Evolutionary conservation across 2,329 filamentous ascomycete genomes (phyloP), one percentile per base, ranked within the genome.

Genomic region (Colletotrichum euphorbiae): DNA sequence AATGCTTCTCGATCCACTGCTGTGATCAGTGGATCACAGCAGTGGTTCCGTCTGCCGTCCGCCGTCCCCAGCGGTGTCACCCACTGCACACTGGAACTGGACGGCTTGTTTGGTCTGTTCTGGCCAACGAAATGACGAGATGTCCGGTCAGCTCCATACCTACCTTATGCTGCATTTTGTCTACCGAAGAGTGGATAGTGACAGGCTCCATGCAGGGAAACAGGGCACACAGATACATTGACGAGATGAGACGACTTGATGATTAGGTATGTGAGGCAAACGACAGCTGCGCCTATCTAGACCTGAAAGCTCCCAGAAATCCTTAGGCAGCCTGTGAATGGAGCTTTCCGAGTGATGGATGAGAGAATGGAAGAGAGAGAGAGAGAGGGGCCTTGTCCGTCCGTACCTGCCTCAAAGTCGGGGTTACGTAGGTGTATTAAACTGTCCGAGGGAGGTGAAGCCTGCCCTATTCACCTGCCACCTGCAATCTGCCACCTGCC

Each of bases 111-210:
- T 28, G 19, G 15, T 28, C 48, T 38, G 36, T 12, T 40, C 28
- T 45, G 64, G 38, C 64, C 51, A 67, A 64, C 62, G 38, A 68
- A 21, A 64, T 58, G 65, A 58, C 65, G 51, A 68, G 52, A 65
- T 61, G 19, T 8, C 11, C 36, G 33, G 19, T n/a, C 36, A 38
- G 13, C 11, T 38, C 36, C 33, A 38, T 38, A 11, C 21, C 55
- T 40, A 24, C n/a, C n/a, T n/a, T 33, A 8, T 62, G n/a, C 62
- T 51, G 62, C 40, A 38, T 31, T 24, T 56, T 66, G 58, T 36
- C 63, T 48, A 67, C 38, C 31, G 43, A 48, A 38, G 45, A 38
- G 57, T 55, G 62, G 57, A 45, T 62, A 62, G 19, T 19, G 48
- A 46, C 46, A 59, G 24, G 48, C 28, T 21, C 6, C 28, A 28